A percentile compares a stretch with the other conserved stretches of the same genome.
phyloP scores from a whole-genome alignment of 2,329 filamentous ascomycete genomes.

The Corinectria fuckeliana region DNA sequence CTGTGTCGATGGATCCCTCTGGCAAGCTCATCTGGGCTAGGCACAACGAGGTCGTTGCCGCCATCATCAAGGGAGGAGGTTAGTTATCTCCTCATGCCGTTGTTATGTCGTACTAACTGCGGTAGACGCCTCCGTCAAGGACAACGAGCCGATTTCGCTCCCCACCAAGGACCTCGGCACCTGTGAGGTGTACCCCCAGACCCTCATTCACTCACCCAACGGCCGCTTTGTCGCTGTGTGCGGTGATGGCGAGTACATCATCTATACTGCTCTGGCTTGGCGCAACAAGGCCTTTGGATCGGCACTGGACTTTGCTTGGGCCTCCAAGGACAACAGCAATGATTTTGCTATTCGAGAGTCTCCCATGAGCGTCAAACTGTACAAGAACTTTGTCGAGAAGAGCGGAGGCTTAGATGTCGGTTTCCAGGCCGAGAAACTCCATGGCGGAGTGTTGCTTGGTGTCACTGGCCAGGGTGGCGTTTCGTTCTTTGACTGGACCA shows the following conservation, averaged over 20 bases:
- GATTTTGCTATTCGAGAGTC: conserved; percentile 98
- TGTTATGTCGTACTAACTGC: conserved; percentile 37
- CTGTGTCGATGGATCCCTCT: conserved; percentile 94
- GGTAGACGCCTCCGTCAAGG: conserved; percentile 79
- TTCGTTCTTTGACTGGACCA: conserved; percentile 96
- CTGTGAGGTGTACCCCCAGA: conserved; percentile 96
- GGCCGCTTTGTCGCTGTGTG: conserved; percentile 82
- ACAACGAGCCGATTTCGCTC: conserved; percentile 84
- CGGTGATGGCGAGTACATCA: conserved; percentile 98
- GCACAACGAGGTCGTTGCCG: conserved; percentile 93
- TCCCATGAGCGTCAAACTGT: conserved; percentile 91
- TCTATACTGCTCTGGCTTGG: conserved; percentile 95
- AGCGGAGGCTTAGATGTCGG: conserved; percentile 87
- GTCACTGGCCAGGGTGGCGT: conserved; percentile 95
- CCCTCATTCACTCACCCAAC: conserved; percentile 93
- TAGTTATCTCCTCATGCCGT: conserved; percentile 35
- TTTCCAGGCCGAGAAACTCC: conserved; percentile 91
- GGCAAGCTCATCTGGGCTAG: conserved; percentile 97
- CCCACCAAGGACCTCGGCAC: conserved; percentile 94
- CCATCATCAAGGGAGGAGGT: conserved; percentile 90
- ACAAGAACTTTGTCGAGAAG: conserved; percentile 97
- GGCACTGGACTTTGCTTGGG: conserved; percentile 96
- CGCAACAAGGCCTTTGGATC: conserved; percentile 97
- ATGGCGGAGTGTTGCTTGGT: conserved; percentile 87
- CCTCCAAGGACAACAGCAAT: conserved; percentile 95